Evolutionary conservation across 2,329 filamentous ascomycete species (phyloP).

Genomic region (Botryotinia narcissicola): DNA sequence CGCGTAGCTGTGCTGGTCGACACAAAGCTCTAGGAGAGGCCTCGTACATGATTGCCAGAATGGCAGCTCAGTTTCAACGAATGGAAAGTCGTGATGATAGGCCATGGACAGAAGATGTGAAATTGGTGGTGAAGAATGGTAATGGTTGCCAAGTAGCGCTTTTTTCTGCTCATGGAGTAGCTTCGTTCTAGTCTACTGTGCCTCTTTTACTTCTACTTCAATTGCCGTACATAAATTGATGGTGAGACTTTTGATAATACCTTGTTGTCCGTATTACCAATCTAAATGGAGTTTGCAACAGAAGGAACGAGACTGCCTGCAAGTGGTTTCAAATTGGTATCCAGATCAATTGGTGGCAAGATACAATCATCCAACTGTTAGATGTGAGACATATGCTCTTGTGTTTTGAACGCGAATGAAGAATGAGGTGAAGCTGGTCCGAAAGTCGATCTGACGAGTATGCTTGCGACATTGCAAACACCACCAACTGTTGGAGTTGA

Average conservation of each 20-base stretch:
- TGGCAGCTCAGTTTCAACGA: slow-evolving; percentile 19
- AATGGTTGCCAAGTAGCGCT: slow-evolving; percentile 18
- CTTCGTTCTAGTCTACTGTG: neutral
- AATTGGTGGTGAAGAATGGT: slow-evolving; percentile 16
- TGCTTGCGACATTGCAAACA: neutral
- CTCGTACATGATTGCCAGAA: slow-evolving; percentile 23
- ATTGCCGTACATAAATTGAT: rapidly evolving
- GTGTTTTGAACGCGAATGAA: neutral
- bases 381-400: neutral
- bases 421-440: neutral
- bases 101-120: slow-evolving; percentile 16
- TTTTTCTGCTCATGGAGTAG: neutral
- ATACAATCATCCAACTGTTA: neutral
- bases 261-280: neutral
- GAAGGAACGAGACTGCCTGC: neutral
- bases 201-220: neutral
- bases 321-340: too few relatives aligned
- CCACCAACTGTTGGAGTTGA: neutral
- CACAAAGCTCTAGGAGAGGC: slow-evolving; percentile 25
- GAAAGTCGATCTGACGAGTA: too few relatives aligned
- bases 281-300: neutral
- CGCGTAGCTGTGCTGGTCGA: slow-evolving; percentile 64
- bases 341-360: neutral
- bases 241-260: too few relatives aligned
- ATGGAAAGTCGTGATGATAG: slow-evolving; percentile 22